Percentiles rank a stretch among this genome's conserved stretches.
Evolutionary conservation across 2,329 filamentous ascomycete genomes (phyloP).

Genomic region (Fusarium sp.): DNA sequence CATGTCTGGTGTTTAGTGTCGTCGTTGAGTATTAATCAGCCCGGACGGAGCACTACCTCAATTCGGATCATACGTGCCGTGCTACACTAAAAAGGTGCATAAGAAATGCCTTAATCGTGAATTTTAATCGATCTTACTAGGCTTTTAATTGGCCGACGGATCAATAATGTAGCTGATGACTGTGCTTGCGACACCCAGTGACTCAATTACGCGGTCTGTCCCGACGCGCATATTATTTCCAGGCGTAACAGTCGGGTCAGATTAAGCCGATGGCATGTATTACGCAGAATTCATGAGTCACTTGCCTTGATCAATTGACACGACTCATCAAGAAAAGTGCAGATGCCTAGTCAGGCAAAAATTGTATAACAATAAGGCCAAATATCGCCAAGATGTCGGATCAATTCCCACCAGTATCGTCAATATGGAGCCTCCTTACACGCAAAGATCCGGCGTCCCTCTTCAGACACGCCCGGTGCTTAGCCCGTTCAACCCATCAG

Average conservation of each 20-base stretch:
- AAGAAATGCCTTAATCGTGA: background rate
- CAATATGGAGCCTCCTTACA: constrained; percentile 17
- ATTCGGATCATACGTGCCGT: constrained; percentile 2
- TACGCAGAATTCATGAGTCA: constrained; percentile 5
- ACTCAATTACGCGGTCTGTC: constrained; percentile 13
- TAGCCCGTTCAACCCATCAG: constrained; percentile 5
- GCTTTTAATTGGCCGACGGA: background rate
- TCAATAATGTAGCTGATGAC: background rate
- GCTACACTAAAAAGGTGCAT: background rate
- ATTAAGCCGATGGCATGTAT: background rate
- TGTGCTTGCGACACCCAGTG: constrained; percentile 4
- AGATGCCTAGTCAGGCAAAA: background rate
- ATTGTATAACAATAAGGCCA: background rate
- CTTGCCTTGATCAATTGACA: background rate
- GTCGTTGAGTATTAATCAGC: background rate
- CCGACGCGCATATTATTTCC: background rate
- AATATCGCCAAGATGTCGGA: background rate
- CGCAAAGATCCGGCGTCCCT: constrained; percentile 12
- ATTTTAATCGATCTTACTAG: background rate
- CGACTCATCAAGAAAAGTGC: background rate
- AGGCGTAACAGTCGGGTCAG: background rate
- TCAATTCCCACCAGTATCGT: background rate
- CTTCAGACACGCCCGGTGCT: constrained; percentile 17
- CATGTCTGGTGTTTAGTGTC: background rate
- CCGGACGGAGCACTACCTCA: background rate